These are phyloP conservation scores for Curvularia spicifera DNA, from an alignment of 2,329 filamentous ascomycete species.

Conservation along the genomic window DNA sequence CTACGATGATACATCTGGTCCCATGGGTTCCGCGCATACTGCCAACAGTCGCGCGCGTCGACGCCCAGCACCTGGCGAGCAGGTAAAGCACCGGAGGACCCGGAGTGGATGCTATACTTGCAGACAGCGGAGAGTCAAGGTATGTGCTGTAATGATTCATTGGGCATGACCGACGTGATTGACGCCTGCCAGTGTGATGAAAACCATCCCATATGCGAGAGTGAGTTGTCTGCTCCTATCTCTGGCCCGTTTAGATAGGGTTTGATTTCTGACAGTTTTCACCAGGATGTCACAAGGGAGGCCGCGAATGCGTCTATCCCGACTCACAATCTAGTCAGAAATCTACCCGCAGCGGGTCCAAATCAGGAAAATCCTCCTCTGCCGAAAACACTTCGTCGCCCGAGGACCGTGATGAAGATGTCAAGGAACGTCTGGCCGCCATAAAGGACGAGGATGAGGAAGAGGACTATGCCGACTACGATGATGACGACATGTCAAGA, in stretches of 20 bases:
- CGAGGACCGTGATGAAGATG: conserved; percentile 56
- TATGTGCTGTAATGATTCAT: conserved; percentile 30
- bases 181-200: conserved; percentile 78
- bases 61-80: conserved; percentile 59
- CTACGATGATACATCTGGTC: conserved; percentile 44
- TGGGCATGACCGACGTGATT: conserved; percentile 15
- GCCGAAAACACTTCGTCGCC: conserved; percentile 59
- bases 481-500: conserved; percentile 28
- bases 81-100: conserved; percentile 91
- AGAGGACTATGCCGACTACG: conserved; percentile 46
- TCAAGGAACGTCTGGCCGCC: conserved; percentile 49
- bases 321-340: conserved; percentile 65
- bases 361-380: conserved; percentile 51
- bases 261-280: conserved; percentile 27
- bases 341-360: conserved; percentile 55
- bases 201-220: conserved; percentile 81
- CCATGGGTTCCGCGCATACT: conserved; percentile 37
- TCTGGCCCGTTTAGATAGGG: conserved; percentile 9
- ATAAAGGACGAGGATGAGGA: conserved; percentile 58
- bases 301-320: conserved; percentile 88
- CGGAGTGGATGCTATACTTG: conserved; percentile 95
- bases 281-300: conserved; percentile 86
- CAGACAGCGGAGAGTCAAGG: conserved; percentile 83
- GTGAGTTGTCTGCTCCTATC: conserved; percentile 52
- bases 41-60: conserved; percentile 39